A percentile compares a stretch with the other conserved stretches of the same genome.
Conservation (phyloP, 768 basidiomycete species). For the Pseudohyphozyma bogoriensis region DNA sequence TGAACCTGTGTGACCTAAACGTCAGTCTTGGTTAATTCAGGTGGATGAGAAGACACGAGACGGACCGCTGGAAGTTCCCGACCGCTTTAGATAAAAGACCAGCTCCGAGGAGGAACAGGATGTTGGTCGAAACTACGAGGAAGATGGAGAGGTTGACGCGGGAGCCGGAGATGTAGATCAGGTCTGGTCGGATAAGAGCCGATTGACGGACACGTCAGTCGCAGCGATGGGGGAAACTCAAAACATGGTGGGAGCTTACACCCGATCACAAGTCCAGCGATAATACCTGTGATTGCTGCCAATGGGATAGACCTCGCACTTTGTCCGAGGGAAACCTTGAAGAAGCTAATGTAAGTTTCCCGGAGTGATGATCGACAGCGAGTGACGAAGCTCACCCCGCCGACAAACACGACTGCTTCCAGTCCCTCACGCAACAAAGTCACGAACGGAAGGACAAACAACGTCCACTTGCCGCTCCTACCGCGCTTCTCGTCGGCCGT, state of each 20-base stretch:
- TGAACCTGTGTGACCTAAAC: too few relatives aligned
- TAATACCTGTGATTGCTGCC: constrained; percentile 71
- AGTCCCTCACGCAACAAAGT: constrained; percentile 90
- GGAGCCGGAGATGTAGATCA: constrained; percentile 69
- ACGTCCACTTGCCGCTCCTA: constrained; percentile 53
- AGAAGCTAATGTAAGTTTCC: neutral
- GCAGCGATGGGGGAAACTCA: neutral
- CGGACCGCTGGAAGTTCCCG: constrained; percentile 53
- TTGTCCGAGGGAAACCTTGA: constrained; percentile 59
- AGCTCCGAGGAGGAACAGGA: constrained; percentile 83
- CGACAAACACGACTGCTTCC: constrained; percentile 86
- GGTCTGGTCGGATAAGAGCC: too few relatives aligned
- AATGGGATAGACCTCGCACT: constrained; percentile 66
- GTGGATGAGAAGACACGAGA: neutral
- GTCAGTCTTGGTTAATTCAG: too few relatives aligned
- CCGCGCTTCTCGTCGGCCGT: constrained; percentile 22
- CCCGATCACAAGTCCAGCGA: constrained; percentile 54
- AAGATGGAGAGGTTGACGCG: constrained; percentile 71
- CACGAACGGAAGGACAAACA: constrained; percentile 80
- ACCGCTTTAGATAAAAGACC: constrained; percentile 77
- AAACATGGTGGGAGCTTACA: neutral
- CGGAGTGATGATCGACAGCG: too few relatives aligned
- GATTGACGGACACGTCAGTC: neutral
- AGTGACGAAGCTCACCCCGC: constrained; percentile 44
- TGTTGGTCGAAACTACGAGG: constrained; percentile 80